Evolutionary conservation across 169 alveolate genomes (phyloP).

Genomic region (Eimeria brunetti): DNA sequence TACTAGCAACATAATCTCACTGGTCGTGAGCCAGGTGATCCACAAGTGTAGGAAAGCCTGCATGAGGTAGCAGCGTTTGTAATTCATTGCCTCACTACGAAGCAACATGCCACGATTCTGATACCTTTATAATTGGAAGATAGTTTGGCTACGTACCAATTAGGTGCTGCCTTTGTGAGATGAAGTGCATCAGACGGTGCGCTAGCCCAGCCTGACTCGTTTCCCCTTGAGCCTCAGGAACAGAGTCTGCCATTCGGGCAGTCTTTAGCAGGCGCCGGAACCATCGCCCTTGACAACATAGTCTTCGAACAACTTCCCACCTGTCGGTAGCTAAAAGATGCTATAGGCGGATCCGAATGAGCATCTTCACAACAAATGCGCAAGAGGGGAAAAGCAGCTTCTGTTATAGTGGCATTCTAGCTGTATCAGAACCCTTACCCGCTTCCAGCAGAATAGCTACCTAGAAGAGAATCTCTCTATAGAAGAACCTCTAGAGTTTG

Average conservation of each 20-base stretch:
- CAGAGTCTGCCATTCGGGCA: neutral
- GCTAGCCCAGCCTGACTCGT: neutral
- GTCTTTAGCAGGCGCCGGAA: neutral
- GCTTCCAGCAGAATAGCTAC: neutral
- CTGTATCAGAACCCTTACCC: neutral
- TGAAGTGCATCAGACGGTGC: neutral
- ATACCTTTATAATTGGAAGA: neutral
- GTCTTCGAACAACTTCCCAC: neutral
- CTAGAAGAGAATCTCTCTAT: neutral
- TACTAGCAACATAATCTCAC: neutral
- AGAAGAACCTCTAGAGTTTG: neutral
- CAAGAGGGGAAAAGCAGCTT: neutral
- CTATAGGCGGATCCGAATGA: neutral
- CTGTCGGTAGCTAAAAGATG: neutral
- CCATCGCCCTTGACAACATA: neutral
- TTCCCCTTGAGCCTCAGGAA: neutral
- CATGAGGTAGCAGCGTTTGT: neutral
- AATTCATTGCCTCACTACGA: neutral
- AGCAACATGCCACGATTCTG: neutral
- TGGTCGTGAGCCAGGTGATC: neutral
- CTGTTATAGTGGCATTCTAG: neutral
- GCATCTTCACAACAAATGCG: neutral
- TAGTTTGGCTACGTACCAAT: neutral
- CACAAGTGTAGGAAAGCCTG: neutral
- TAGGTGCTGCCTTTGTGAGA: neutral